Percentiles rank a stretch among this genome's conserved stretches.
phyloP scores from a whole-genome alignment of 495 filamentous ascomycete genomes.

The Penicillium coffeae region DNA sequence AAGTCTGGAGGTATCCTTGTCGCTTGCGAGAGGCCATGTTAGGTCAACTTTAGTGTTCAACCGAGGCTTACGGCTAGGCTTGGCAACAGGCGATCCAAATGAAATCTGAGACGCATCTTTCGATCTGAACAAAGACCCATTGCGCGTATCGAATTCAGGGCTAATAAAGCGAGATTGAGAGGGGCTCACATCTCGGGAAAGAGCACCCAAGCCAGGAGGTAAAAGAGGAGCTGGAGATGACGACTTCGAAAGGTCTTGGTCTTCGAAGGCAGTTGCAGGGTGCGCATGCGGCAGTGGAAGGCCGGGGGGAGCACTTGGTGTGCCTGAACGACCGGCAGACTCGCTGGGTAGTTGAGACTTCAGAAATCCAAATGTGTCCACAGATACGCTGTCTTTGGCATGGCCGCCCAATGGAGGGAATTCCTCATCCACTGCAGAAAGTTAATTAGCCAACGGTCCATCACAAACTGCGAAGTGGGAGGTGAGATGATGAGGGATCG shows the following conservation, averaged over 20 bases:
- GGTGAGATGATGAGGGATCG: background rate
- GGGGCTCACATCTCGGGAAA: constrained; percentile 28
- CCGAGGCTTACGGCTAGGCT: constrained; percentile 32
- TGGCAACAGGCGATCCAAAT: constrained; percentile 40
- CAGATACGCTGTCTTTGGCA: constrained; percentile 32
- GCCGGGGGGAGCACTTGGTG: constrained; percentile 63
- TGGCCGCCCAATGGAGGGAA: constrained; percentile 48
- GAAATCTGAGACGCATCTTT: constrained; percentile 42
- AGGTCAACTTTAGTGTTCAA: constrained; percentile 23
- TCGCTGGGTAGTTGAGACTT: constrained; percentile 38
- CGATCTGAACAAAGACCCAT: constrained; percentile 14
- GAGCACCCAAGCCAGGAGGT: constrained; percentile 31
- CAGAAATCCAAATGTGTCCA: constrained; percentile 44
- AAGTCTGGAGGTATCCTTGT: constrained; percentile 14
- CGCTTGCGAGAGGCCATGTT: constrained; percentile 11
- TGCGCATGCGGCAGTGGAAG: constrained; percentile 56
- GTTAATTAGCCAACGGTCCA: constrained; percentile 19
- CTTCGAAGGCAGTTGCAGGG: constrained; percentile 41
- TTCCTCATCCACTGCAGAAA: constrained; percentile 43
- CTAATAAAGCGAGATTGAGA: constrained; percentile 22
- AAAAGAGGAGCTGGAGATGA: constrained; percentile 29
- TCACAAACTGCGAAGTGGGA: constrained; percentile 12
- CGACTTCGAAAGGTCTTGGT: constrained; percentile 30
- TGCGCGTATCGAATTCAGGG: constrained; percentile 10
- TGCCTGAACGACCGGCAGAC: constrained; percentile 42